Base-by-base conservation (phyloP, 371 early-diverging fungal genomes). In the Haplosporangium sp. region DNA sequence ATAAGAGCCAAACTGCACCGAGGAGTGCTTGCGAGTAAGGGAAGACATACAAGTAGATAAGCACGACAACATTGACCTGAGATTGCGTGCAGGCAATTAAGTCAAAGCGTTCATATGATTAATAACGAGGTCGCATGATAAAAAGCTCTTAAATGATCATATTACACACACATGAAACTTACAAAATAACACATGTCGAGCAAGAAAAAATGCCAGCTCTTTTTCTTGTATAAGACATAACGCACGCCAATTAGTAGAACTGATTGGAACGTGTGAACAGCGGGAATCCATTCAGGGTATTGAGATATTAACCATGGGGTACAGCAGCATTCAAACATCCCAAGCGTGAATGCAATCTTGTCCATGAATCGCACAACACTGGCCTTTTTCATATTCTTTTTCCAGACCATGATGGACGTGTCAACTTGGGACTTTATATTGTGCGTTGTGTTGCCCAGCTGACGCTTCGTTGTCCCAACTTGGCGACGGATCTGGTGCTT, bases 271-370 rank as follows among this genome's bases (percentile, higher is more conserved):
- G 89, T 88, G 60, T 91, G 92, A 53, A 86, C 89, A 13, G 84
- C 40, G 0, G 93, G 91, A 37, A 93, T 86, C 84, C 84, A 84
- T 42, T 84, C 83, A 1, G 93, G 93, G 47, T 86, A 84, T 52
- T 87, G 84, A 11, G 88, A 72, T 6, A 89, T 82, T 13, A 92
- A 57, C 20, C 89, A 87, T 0, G 91, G 91, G 15, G 92, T 88
- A 7, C 90, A 74, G 79, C 93, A 92, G 44, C 92, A 85, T 69
- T 91, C 91, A 19, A 91, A 89, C 53, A 91, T 91, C 6, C 94
- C 94, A 9, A 92, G 83, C 10, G 92, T 90, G 83, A 93, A 93
- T 6, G 92, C 85, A 6, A 92, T 59, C 74, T 93, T 93, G 79
- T 93, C 93, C 57, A 89, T 84, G 37, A 88, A 72, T 42, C 85